A percentile compares a stretch with the other conserved stretches of the same genome.
These are phyloP conservation scores for Podaxis sp. DNA, from an alignment of 768 basidiomycete genomes.

Conservation along the genomic window DNA sequence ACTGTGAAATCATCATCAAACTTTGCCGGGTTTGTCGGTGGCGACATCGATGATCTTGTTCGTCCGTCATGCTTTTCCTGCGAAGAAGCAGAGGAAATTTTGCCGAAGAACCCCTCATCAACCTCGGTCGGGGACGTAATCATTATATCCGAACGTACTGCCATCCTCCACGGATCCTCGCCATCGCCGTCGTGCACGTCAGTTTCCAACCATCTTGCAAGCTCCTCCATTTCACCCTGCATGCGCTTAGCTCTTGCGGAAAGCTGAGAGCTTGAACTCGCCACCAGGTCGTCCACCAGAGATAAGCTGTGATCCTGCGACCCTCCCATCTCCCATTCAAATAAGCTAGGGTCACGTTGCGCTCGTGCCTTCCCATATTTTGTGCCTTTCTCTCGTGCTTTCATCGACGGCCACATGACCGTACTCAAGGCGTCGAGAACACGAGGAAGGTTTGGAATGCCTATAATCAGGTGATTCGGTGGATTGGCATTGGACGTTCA, in stretches of 20 bases:
- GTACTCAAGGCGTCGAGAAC: constrained; percentile 81
- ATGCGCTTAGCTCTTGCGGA: constrained; percentile 32
- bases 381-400: constrained; percentile 31
- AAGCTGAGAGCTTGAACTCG: constrained; percentile 17
- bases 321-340: constrained; percentile 41
- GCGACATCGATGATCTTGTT: not conserved
- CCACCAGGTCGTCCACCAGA: constrained; percentile 13
- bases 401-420: constrained; percentile 87
- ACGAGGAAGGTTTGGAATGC: constrained; percentile 56
- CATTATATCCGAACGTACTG: constrained; percentile 28
- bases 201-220: constrained; percentile 64
- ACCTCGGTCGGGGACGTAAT: constrained; percentile 27
- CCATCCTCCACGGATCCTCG: constrained; percentile 43
- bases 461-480: constrained; percentile 26
- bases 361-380: constrained; percentile 21
- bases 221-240: constrained; percentile 55
- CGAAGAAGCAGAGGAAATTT: constrained; percentile 1
- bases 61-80: not conserved
- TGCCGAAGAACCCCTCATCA: not conserved
- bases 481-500: not conserved
- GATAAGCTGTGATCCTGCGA: constrained; percentile 21
- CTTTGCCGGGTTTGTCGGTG: constrained; percentile 1
- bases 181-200: constrained; percentile 34
- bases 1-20: constrained; percentile 84
- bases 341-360: constrained; percentile 31